phyloP scores from a whole-genome alignment of 148 eudicot species.

The Chenopodium berlandieri region DNA sequence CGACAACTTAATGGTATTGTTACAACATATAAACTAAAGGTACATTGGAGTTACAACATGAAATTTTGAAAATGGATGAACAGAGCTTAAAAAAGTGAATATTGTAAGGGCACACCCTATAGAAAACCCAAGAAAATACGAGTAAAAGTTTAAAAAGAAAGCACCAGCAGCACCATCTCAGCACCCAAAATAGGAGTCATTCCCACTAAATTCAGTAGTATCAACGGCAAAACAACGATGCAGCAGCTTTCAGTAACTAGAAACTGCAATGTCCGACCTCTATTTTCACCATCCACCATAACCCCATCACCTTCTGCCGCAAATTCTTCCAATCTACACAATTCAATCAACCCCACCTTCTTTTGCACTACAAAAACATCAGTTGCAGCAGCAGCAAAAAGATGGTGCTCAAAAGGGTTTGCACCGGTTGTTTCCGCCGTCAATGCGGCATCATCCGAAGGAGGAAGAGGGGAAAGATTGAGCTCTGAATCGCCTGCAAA shows the following conservation, averaged over 20 bases:
- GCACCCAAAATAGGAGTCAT: no score
- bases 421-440: not conserved
- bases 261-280: not conserved
- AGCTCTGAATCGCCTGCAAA: slow-evolving; percentile 36
- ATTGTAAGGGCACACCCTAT: no score
- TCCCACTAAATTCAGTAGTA: no score
- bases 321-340: not conserved
- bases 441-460: not conserved
- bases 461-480: slow-evolving; percentile 5
- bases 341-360: not conserved
- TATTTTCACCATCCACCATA: not conserved
- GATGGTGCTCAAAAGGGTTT: not conserved
- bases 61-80: no score
- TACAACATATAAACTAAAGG: no score
- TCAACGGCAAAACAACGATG: not conserved
- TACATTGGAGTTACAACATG: no score
- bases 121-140: no score
- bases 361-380: not conserved
- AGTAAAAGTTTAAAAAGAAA: no score
- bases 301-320: not conserved
- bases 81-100: no score
- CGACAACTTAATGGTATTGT: no score
- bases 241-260: not conserved
- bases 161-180: no score
- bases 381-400: not conserved